Base-by-base conservation (phyloP, 2,329 filamentous ascomycete genomes). In the Grosmannia huntii region DNA sequence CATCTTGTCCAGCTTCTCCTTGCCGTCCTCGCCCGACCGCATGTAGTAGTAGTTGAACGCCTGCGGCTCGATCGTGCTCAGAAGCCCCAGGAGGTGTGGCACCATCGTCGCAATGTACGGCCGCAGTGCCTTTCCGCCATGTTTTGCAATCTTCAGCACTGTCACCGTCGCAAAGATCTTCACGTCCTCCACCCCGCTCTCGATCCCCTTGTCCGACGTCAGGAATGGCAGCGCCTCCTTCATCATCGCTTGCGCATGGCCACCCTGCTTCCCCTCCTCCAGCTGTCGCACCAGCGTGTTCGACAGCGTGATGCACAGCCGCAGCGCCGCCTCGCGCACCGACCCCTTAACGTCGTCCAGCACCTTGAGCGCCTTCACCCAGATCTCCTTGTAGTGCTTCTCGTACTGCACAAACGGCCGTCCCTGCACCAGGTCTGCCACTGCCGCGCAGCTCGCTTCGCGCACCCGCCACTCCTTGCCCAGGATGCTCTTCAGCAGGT, bases 311-410 rank as follows among this genome's bases (percentile, higher is more conserved):
- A 91, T 85, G 66, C 91, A 95, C 5, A 99, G 78, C 60, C 85
- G 84, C 52, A 90, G 78, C 1, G 94, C 94, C 1, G 90, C 87
- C 41, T 81, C 78, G 56, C 94, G 82, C 5, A 99, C 94, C 1
- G 87, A 90, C 9, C 86, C 87, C 69, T 99, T 99, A 70, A 97
- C 95, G 69, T 99, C 94, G 69, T 99, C 94, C 6, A 97, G 76
- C 0, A 99, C 90, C 66, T 90, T 95, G 70, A 97, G 87, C 0
- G 90, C 87, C 31, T 87, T 83, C 12, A 81, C 82, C 86, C 94
- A 96, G 54, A 97, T 90, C 23, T 90, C 82, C 57, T 85, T 81
- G 55, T 97, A 86, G 67, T 94, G 91, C 59, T 83, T 83, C 64
- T 92, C 89, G 65, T 96, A 97, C 70, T 86, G 83, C 33, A 78